phyloP scores from a whole-genome alignment of 371 early-diverging fungal species.

The Circinella umbellata region DNA sequence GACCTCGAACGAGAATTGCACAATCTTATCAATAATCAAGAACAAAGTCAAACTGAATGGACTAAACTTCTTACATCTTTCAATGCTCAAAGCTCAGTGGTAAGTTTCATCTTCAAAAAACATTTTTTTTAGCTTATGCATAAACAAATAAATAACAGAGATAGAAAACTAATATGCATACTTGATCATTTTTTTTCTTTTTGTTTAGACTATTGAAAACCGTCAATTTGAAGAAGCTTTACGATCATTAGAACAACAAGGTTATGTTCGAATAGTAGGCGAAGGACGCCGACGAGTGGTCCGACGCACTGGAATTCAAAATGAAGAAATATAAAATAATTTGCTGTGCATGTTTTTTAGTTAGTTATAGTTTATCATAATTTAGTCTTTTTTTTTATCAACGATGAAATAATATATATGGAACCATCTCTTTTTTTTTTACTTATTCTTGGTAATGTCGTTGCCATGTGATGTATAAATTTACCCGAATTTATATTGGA shows the following conservation, averaged over 20 bases:
- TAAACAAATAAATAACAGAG: background rate
- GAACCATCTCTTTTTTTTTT: background rate
- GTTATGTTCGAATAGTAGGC: slow-evolving; percentile 36
- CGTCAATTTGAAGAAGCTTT: slow-evolving; percentile 46
- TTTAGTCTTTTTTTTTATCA: background rate
- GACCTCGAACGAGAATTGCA: slow-evolving; percentile 52
- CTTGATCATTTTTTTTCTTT: background rate
- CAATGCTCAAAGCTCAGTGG: slow-evolving; percentile 59
- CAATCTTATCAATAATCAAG: slow-evolving; percentile 41
- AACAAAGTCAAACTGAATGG: slow-evolving; percentile 42
- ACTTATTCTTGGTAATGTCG: background rate
- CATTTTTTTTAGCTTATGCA: no score
- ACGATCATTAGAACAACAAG: slow-evolving; percentile 39
- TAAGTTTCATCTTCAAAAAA: slow-evolving; percentile 27
- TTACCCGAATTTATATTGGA: background rate
- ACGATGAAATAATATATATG: background rate
- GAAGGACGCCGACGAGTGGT: slow-evolving; percentile 46
- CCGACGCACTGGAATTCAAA: slow-evolving; percentile 5
- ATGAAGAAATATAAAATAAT: slow-evolving; percentile 7
- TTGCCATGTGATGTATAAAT: slow-evolving; percentile 8
- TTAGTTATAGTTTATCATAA: background rate
- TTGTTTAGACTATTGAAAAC: slow-evolving; percentile 40
- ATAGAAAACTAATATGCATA: background rate
- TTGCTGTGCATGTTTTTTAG: background rate
- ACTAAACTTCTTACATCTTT: slow-evolving; percentile 47